These are phyloP conservation scores for Xylaria grammica DNA, from an alignment of 495 filamentous ascomycete species.

Conservation along the genomic window DNA sequence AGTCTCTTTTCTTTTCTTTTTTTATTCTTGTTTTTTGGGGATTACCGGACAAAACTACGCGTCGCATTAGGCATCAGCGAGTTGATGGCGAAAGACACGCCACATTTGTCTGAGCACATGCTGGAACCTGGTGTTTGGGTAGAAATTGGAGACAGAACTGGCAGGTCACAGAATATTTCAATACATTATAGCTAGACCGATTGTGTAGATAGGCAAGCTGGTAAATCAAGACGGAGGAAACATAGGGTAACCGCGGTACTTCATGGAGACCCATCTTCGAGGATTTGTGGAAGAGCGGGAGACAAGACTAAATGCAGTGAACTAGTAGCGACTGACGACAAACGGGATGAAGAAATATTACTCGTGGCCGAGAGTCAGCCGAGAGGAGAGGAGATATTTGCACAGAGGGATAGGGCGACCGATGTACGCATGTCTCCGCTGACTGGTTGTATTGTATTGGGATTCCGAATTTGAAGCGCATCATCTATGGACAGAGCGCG, in stretches of 20 bases:
- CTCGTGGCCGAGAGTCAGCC: slow-evolving; percentile 7
- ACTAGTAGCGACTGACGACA: slow-evolving; percentile 20
- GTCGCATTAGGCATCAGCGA: slow-evolving; percentile 20
- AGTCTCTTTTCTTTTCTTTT: not conserved
- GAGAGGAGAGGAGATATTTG: slow-evolving; percentile 9
- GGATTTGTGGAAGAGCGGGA: slow-evolving; percentile 14
- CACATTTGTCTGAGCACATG: not conserved
- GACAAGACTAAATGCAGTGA: not conserved
- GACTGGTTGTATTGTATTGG: slow-evolving; percentile 6
- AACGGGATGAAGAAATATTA: not conserved
- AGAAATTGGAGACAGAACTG: slow-evolving; percentile 17
- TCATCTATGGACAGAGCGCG: slow-evolving; percentile 6
- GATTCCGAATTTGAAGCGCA: slow-evolving; percentile 14
- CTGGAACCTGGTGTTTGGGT: slow-evolving; percentile 10
- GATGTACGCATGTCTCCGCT: slow-evolving; percentile 7
- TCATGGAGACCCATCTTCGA: slow-evolving; percentile 15
- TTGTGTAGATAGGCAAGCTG: slow-evolving; percentile 12
- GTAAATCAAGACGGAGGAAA: slow-evolving; percentile 9
- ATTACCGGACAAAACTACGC: slow-evolving; percentile 4
- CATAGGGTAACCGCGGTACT: slow-evolving; percentile 13
- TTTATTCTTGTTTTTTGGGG: slow-evolving; percentile 5
- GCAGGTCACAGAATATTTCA: slow-evolving; percentile 6
- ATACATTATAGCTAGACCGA: slow-evolving; percentile 9
- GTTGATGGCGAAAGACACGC: slow-evolving; percentile 4
- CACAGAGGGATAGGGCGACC: slow-evolving; percentile 14